Evolutionary conservation across 371 early-diverging fungal species (phyloP), one percentile per base, ranked within the genome.

Genomic region (Basidiobolus meristosporus): DNA sequence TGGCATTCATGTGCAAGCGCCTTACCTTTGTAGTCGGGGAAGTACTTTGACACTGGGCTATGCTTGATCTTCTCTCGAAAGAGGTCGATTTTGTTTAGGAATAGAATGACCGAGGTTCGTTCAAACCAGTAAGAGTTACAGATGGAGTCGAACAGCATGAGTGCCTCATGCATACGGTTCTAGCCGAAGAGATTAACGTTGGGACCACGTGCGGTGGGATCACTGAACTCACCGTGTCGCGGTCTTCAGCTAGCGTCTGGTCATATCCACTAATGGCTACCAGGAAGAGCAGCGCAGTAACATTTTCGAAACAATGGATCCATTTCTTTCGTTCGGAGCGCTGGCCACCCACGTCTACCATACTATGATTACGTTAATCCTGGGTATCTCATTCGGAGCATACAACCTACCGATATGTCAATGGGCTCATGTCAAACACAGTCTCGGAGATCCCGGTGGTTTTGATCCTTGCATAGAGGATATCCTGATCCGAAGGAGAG

Each of bases 281-380:
- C 52, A 64, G 76, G 57, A 67, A 82, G 39, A 70, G 82, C 48
- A 70, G 80, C 38, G 62, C 69, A 33, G 67, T 87, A 14, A 81
- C 88, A 31, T 65, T 62, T 63, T 88, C 77, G 61, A 90, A 82
- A 48, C 89, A 91, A 46, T 90, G 91, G 41, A 86, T 82, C n/a
- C n/a, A n/a, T n/a, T n/a, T n/a, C n/a, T n/a, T n/a, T n/a, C n/a
- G n/a, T n/a, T n/a, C n/a, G n/a, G 82, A 80, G 31, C 87, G 65
- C 37, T 79, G 82, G 3, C 80, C 79, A 11, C 81, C 79, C 1
- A 81, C 81, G 51, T 81, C 81, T 50, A 77, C 75, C 78, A 80
- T 80, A 38, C 76, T 74, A 50, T 31, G 11, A n/a, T 28, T 17
- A 26, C 18, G 40, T 37, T 10, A 5, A 29, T 31, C 9, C 14